phyloP scores from a whole-genome alignment of 345 rosid genomes.

The Raphanus raphanistrum region DNA sequence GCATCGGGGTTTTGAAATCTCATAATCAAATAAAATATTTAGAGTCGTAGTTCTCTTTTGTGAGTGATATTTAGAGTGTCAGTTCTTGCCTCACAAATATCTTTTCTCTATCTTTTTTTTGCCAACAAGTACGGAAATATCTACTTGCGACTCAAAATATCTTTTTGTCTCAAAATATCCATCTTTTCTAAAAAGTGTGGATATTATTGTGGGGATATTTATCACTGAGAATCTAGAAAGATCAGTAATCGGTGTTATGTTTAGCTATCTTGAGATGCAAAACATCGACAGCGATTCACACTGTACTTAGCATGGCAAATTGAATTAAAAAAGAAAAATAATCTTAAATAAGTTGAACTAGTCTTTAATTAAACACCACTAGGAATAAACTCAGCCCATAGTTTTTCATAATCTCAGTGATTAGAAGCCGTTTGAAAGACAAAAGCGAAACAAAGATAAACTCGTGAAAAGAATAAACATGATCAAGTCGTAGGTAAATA shows the following conservation, averaged over 20 bases:
- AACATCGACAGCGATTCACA: background rate
- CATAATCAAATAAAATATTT: background rate
- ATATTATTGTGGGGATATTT: too few species aligned
- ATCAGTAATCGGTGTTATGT: background rate
- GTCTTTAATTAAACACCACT: background rate
- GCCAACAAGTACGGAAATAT: background rate
- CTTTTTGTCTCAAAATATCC: background rate
- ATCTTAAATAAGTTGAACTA: background rate
- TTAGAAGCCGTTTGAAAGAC: background rate
- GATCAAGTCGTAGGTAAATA: background rate
- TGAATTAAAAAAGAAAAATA: too few species aligned
- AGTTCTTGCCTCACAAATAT: background rate
- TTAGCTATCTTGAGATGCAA: background rate
- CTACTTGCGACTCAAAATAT: background rate
- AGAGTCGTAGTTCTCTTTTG: background rate
- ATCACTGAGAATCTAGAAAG: background rate
- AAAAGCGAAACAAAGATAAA: background rate
- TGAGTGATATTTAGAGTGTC: too few species aligned
- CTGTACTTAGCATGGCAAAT: background rate
- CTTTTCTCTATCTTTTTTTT: background rate
- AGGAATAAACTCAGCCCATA: background rate
- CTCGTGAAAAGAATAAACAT: background rate
- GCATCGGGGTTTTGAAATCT: background rate
- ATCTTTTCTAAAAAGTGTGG: background rate
- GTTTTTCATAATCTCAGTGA: background rate